Conservation (phyloP, 441 rosid genomes). For the Cnidoscolus chayamansa region DNA sequence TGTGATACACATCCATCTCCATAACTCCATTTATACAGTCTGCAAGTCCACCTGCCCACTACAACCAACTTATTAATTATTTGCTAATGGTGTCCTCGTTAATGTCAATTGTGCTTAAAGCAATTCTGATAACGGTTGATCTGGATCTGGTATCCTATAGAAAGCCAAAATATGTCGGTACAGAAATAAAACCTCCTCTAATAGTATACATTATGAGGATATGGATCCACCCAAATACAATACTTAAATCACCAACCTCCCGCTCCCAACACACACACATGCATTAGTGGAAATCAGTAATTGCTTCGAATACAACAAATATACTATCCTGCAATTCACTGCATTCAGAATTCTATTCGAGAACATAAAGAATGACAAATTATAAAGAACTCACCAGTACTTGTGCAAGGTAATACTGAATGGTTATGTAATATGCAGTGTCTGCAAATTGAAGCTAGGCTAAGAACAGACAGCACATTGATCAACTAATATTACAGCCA, state of each 20-base stretch:
- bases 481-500: conserved; percentile 10
- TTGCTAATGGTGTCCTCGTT: too few relatives aligned
- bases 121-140: too few relatives aligned
- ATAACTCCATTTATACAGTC: neutral
- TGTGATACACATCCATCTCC: neutral
- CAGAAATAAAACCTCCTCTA: too few relatives aligned
- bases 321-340: neutral
- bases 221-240: too few relatives aligned
- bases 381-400: neutral
- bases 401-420: neutral
- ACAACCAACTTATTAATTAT: neutral
- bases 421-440: neutral
- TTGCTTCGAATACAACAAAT: too few relatives aligned
- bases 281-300: too few relatives aligned
- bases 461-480: neutral
- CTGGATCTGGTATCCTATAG: too few relatives aligned
- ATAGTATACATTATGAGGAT: too few relatives aligned
- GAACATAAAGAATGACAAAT: neutral
- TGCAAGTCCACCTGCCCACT: neutral
- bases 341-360: neutral
- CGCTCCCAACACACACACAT: too few relatives aligned
- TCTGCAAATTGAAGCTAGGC: neutral
- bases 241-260: too few relatives aligned
- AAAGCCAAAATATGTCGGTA: neutral
- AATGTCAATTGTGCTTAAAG: too few relatives aligned